Conservation (phyloP, 805 yeast species). For the Torulaspora gathmanii region DNA sequence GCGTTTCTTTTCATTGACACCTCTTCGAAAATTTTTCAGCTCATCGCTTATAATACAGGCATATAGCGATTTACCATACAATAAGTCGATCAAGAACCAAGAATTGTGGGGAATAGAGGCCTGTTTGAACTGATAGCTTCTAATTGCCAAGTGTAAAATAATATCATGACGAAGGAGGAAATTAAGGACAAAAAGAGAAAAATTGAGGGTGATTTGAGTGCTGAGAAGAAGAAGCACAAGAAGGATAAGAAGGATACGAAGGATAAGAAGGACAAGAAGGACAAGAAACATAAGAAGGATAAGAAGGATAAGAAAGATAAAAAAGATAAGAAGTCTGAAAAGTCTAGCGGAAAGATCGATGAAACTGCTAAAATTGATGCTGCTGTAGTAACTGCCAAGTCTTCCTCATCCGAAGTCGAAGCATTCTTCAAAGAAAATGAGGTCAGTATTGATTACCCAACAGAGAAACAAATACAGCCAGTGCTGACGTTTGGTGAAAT, state of each 20-base stretch:
- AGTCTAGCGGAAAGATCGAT: slow-evolving; percentile 18
- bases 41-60: slow-evolving; percentile 10
- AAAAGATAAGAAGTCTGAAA: slow-evolving; percentile 26
- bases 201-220: slow-evolving; percentile 32
- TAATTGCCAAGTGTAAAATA: neutral
- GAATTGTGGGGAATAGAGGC: neutral
- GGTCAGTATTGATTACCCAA: slow-evolving; percentile 72
- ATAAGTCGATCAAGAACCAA: neutral
- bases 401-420: slow-evolving; percentile 54
- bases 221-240: slow-evolving; percentile 33
- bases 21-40: slow-evolving; percentile 15
- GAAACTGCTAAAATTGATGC: slow-evolving; percentile 29
- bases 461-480: slow-evolving; percentile 54
- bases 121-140: neutral
- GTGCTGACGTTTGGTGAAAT: slow-evolving; percentile 63
- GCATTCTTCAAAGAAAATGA: slow-evolving; percentile 65
- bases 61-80: neutral
- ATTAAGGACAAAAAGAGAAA: slow-evolving; percentile 40
- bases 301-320: slow-evolving; percentile 37
- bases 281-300: slow-evolving; percentile 30
- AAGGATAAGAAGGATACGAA: slow-evolving; percentile 37
- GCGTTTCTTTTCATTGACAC: slow-evolving; percentile 7
- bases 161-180: slow-evolving; percentile 36
- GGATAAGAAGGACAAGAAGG: slow-evolving; percentile 35
- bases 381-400: slow-evolving; percentile 37